Base-by-base conservation (phyloP, 129 eudicot genomes). In the Tagetes erecta region DNA sequence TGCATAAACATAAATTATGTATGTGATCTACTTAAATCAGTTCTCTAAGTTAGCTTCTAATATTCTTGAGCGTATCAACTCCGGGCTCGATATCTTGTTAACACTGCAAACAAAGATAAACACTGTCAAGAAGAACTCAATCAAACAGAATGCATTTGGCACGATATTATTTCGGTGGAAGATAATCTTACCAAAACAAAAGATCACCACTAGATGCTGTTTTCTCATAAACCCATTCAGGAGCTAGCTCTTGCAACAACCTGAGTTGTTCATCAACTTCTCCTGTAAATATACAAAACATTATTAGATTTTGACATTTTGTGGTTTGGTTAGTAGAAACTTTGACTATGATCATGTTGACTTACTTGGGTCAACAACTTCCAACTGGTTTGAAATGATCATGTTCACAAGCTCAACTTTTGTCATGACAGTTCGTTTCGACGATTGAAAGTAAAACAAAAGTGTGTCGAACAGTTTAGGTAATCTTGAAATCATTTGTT, bases 181-280 rank as follows among this genome's bases (percentile, higher is more conserved):
- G 5, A 2, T 30, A 45, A 52, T 14, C 86, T 70, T 86, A 88
- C 96, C 91, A 80, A 50, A 83, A 36, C 46, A 93, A 83, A 68
- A 80, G 68, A 86, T 84, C 96, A 58, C 97, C 91, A 51, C 78
- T 82, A 7, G 75, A 72, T 68, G 84, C 75, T 10, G 38, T 31
- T 74, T 90, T 85, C 71, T 90, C 88, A 34, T 86, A 73, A 52
- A 90, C 83, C 87, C 85, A 93, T 68, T 90, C 96, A 5, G 98
- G 96, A 70, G 75, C 96, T 40, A 90, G 67, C 71, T 90, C 95
- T 77, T 79, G 86, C 73, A 92, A 80, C 82, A 92, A 51, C 76
- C 82, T 84, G 6, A 90, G 95, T 72, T 87, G 90, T 71, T 90
- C 90, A 73, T 90, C 96, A 69, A 85, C 80, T 75, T 94, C 97